These are phyloP conservation scores for Rhododendron vialii DNA, from an alignment of 148 eudicot species.

Conservation along the genomic window DNA sequence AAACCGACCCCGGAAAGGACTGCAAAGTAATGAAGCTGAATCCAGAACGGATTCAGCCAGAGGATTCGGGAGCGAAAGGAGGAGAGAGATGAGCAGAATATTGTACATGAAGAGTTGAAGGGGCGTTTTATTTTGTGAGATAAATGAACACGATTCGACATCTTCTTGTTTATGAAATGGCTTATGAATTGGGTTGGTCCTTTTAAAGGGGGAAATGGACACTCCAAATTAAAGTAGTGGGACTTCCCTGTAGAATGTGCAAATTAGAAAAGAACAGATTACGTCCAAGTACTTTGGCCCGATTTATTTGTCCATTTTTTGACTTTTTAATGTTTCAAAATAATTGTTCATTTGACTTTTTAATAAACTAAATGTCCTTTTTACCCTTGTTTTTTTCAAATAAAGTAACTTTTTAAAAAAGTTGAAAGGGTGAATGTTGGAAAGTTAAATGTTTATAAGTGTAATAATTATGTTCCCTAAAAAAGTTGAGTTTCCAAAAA, in stretches of 20 bases:
- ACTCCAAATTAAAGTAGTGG: neutral
- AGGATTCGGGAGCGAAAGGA: conserved; percentile 8
- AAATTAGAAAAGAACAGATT: neutral
- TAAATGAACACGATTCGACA: neutral
- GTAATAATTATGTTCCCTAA: too few relatives aligned
- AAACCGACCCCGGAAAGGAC: conserved; percentile 26
- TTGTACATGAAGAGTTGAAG: neutral
- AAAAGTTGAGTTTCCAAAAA: too few relatives aligned
- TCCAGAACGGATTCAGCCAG: conserved; percentile 24
- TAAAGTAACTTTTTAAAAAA: too few relatives aligned
- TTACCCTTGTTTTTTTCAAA: too few relatives aligned
- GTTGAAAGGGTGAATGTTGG: too few relatives aligned
- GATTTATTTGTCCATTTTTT: too few relatives aligned
- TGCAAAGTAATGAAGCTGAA: conserved; percentile 29
- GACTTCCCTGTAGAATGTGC: neutral
- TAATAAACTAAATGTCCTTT: too few relatives aligned
- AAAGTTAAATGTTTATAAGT: too few relatives aligned
- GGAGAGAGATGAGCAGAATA: neutral
- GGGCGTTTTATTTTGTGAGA: neutral
- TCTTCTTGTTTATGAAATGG: neutral
- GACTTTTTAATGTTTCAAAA: too few relatives aligned
- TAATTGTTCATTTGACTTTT: too few relatives aligned
- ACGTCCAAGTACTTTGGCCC: neutral
- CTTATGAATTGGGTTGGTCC: neutral
- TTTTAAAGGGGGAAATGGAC: neutral